A percentile compares a stretch with the other conserved stretches of the same genome.
Conservation (phyloP, 768 basidiomycete genomes). For the Daedaleopsis sinensis region DNA sequence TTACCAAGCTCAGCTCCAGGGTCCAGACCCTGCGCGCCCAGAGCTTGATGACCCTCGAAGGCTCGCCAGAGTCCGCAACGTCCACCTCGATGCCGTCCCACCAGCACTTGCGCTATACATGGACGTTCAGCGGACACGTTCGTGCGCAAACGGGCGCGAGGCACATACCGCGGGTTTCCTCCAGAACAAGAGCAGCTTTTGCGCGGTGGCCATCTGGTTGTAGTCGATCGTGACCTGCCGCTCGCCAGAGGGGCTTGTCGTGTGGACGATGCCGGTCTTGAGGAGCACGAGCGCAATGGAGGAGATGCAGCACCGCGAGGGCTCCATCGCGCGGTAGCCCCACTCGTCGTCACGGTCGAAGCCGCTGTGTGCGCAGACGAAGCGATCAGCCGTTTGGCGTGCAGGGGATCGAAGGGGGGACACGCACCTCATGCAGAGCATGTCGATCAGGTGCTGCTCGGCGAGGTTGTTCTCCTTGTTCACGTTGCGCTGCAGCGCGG, state of each 20-base stretch:
- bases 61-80: slow-evolving; percentile 57
- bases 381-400: not conserved
- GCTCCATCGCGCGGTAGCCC: slow-evolving; percentile 96
- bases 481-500: slow-evolving; percentile 96
- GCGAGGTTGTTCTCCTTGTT: slow-evolving; percentile 99
- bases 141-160: slow-evolving; percentile 7
- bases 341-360: slow-evolving; percentile 98
- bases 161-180: slow-evolving; percentile 94
- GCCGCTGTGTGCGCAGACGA: slow-evolving; percentile 55
- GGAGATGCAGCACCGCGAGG: slow-evolving; percentile 95
- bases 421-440: slow-evolving; percentile 97
- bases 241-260: slow-evolving; percentile 53
- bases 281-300: slow-evolving; percentile 96
- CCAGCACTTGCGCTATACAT: slow-evolving; percentile 93
- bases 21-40: slow-evolving; percentile 99
- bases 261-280: slow-evolving; percentile 93
- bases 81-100: slow-evolving; percentile 98
- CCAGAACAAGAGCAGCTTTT: slow-evolving; percentile 97
- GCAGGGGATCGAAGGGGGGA: slow-evolving; percentile 24
- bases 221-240: slow-evolving; percentile 84
- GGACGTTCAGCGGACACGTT: slow-evolving; percentile 3
- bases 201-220: slow-evolving; percentile 94
- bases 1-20: slow-evolving; percentile 90
- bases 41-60: slow-evolving; percentile 72
- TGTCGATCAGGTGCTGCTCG: slow-evolving; percentile 99